Base-by-base conservation (phyloP, 768 basidiomycete genomes). In the Lyophyllum atratum region DNA sequence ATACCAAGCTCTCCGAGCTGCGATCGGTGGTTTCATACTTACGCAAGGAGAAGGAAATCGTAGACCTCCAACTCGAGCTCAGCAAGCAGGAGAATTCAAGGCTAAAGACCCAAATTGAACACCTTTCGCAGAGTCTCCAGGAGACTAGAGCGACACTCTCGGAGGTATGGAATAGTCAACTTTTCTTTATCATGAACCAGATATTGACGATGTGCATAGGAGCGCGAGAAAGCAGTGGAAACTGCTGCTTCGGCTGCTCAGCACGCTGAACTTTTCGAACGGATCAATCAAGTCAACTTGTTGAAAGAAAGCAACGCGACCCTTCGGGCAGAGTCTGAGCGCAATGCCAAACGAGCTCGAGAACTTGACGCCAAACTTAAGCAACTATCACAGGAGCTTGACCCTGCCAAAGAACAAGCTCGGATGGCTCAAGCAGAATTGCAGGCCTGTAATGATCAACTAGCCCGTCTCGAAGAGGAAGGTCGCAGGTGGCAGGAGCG, bases 41-140 rank as follows among this genome's bases (percentile, higher is more conserved):
- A 31, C 83, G 93, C 40, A 92, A 89, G 66, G 93, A 95, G 78
- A 94, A 95, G 73, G 92, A 95, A 68, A 93, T 95, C 51, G 88
- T 92, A 44, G 93, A 95, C 62, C 81, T 94, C 29, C 92, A 94
- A 60, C 79, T 93, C 24, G 90, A 94, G 64, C 82, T 95, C 47
- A 82, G 86, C 77, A 80, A 82, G 63, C 80, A 89, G 58, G 92
- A 95, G 74, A 90, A 82, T 61, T 72, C 83, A 9, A 83, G 92
- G 4, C 70, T 92, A 50, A 90, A 89, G 69, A 73, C 82, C 19
- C 89, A 94, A 66, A 81, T 90, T 25, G 92, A 93, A 6, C 86
- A 90, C 64, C 68, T 93, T 40, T 78, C 80, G 15, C 85, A 86
- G 59, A 84, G 73, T 42, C 72, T 95, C 64, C 83, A 92, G 52